Conservation (phyloP, 495 filamentous ascomycete species). For the Elasticomyces elasticus region DNA sequence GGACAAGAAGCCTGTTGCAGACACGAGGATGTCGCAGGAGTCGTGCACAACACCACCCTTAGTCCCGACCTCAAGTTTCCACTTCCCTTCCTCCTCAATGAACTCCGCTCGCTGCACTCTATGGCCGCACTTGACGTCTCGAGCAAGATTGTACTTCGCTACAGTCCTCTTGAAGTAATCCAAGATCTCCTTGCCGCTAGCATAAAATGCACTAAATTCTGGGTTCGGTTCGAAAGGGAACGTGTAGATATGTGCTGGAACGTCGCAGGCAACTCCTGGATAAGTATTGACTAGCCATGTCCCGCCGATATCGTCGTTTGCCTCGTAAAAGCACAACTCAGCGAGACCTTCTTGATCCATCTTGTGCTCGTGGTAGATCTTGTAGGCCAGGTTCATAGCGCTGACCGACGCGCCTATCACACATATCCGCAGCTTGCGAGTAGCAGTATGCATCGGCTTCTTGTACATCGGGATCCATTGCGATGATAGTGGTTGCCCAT, state of each 20-base stretch:
- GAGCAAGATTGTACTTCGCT: conserved; percentile 11
- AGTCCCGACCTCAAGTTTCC: conserved; percentile 3
- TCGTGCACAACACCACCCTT: conserved; percentile 12
- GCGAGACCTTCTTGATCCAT: conserved; percentile 15
- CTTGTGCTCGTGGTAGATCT: conserved; percentile 27
- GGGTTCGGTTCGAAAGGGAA: conserved; percentile 30
- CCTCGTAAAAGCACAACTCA: conserved; percentile 32
- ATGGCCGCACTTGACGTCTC: conserved; percentile 26
- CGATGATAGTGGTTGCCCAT: conserved; percentile 11
- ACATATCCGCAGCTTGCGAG: conserved; percentile 25
- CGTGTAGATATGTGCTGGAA: conserved; percentile 12
- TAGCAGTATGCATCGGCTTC: conserved; percentile 22
- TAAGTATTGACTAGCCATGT: conserved; percentile 32
- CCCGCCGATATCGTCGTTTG: conserved; percentile 27
- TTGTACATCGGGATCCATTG: conserved; percentile 20
- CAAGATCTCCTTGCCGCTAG: conserved; percentile 29
- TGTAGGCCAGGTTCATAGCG: conserved; percentile 29
- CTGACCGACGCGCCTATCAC: conserved; percentile 29
- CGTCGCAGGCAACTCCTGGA: conserved; percentile 22
- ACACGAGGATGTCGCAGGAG: conserved; percentile 27
- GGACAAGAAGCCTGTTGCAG: conserved; percentile 26
- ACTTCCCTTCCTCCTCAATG: conserved; percentile 19
- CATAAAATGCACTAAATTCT: conserved; percentile 31
- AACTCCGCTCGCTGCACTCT: conserved; percentile 25
- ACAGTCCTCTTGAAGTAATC: conserved; percentile 27